Evolutionary conservation across 768 basidiomycete genomes (phyloP).

Genomic region (Boletus vinaceobasis): DNA sequence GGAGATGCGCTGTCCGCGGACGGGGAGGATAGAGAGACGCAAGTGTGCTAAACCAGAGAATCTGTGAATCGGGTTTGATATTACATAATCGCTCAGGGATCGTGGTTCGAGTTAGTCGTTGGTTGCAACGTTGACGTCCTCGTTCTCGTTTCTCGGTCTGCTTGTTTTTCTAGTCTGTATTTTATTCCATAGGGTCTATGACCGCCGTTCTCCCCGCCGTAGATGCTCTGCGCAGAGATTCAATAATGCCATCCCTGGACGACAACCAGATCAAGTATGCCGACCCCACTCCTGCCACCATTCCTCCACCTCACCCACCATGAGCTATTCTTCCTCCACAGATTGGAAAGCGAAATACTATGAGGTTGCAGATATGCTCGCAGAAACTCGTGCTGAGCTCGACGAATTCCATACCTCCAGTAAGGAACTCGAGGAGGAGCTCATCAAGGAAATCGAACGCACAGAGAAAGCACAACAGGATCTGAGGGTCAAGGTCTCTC

Average conservation of each 20-base stretch:
- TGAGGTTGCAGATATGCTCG: constrained; percentile 80
- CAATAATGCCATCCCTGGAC: constrained; percentile 58
- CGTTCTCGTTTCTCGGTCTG: neutral
- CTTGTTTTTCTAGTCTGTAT: constrained; percentile 22
- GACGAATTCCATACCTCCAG: constrained; percentile 84
- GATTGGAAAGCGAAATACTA: constrained; percentile 81
- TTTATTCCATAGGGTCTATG: constrained; percentile 37
- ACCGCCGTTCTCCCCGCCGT: constrained; percentile 62
- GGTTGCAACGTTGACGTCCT: constrained; percentile 12
- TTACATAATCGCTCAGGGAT: constrained; percentile 24
- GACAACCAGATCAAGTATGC: constrained; percentile 60
- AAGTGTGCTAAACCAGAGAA: constrained; percentile 86
- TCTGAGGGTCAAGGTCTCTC: constrained; percentile 65
- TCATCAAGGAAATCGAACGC: constrained; percentile 85
- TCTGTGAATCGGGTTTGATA: constrained; percentile 32
- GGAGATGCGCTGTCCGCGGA: constrained; percentile 85
- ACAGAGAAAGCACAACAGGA: constrained; percentile 85
- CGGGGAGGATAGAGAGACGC: constrained; percentile 73
- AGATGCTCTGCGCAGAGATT: constrained; percentile 57
- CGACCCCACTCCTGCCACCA: constrained; percentile 8
- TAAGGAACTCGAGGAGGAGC: constrained; percentile 90
- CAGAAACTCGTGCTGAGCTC: constrained; percentile 81
- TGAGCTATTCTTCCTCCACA: constrained; percentile 54
- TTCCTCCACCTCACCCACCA: constrained; percentile 16
- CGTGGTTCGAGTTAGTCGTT: constrained; percentile 7